These are phyloP conservation scores for Talaromyces sp. DNA, from an alignment of 2,329 filamentous ascomycete genomes.

Conservation along the genomic window DNA sequence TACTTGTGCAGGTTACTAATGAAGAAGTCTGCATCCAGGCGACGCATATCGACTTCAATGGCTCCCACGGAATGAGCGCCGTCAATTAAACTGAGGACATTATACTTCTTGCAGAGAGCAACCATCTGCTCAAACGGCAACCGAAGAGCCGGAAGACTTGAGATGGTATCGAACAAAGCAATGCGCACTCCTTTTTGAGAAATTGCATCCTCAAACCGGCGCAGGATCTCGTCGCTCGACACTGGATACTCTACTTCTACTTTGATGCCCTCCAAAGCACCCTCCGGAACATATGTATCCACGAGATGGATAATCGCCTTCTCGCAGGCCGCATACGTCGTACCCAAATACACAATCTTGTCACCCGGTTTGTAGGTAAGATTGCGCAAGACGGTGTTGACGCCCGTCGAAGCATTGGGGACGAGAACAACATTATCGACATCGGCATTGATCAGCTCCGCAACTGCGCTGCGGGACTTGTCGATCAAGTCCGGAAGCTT, in stretches of 20 bases:
- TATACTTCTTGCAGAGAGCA: constrained; percentile 61
- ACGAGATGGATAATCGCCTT: constrained; percentile 68
- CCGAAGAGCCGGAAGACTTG: constrained; percentile 71
- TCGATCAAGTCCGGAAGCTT: constrained; percentile 62
- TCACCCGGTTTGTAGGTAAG: constrained; percentile 67
- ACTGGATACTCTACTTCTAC: constrained; percentile 67
- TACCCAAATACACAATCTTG: constrained; percentile 71
- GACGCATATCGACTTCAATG: constrained; percentile 64
- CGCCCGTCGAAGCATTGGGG: constrained; percentile 68
- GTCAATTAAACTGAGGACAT: constrained; percentile 73
- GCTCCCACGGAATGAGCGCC: constrained; percentile 83
- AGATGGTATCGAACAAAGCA: constrained; percentile 76
- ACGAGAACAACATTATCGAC: constrained; percentile 70
- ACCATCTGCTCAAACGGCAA: constrained; percentile 73
- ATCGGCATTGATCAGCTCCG: constrained; percentile 60
- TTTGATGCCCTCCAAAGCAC: constrained; percentile 37
- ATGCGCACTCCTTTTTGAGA: constrained; percentile 56
- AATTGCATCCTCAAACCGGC: constrained; percentile 45
- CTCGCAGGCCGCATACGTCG: constrained; percentile 73
- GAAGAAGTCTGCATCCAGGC: constrained; percentile 78
- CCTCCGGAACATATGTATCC: constrained; percentile 57
- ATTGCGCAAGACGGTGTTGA: constrained; percentile 73
- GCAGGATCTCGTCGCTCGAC: constrained; percentile 63
- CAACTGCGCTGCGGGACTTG: constrained; percentile 49
- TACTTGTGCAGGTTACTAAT: constrained; percentile 79